Base-by-base conservation (phyloP, 2,329 filamentous ascomycete genomes). In the Phaeosphaeriaceae sp. region DNA sequence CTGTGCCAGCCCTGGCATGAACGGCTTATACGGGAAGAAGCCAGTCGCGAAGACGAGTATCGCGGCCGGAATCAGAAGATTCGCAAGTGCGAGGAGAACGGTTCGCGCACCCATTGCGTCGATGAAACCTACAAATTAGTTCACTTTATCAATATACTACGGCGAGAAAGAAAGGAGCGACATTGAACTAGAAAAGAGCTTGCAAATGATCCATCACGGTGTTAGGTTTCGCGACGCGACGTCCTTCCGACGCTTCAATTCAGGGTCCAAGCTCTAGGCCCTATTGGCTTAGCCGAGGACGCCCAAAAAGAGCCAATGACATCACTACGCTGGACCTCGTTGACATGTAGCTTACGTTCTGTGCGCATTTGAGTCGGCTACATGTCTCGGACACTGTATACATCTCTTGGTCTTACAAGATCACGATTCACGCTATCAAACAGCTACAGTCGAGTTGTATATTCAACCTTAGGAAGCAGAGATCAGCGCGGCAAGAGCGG, bases 21-120 rank as follows among this genome's bases (percentile, higher is more conserved):
- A 90, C 2, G 95, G 93, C 74, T 99, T 99, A 80, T 98, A 97
- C 7, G 95, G 95, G 73, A 99, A 99, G 84, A 99, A 99, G 15
- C 95, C 94, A 31, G 88, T 87, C 24, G 91, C 93, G 77, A 98
- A 98, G 63, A 90, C 71, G 20, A 83, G 69, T 48, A 82, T 77
- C 48, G 92, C 89, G 54, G 90, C 73, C 2, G 91, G 91, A 46
- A 97, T 87, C 60, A 97, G 79, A 31, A 93, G 56, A 77, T 97
- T 97, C 70, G 92, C 89, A 63, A 87, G 78, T 51, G 85, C 74
- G 60, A 93, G 85, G 57, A 81, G 68, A 48, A 71, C 25, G n/a
- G 63, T 65, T 56, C 65, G 66, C 44, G 51, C 36, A 48, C 68
- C 67, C 74, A 75, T 76, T 54, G 61, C 53, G 42, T 31, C 51